Evolutionary conservation across 805 yeast genomes (phyloP).

Genomic region (Nakazawaea molendinolei): DNA sequence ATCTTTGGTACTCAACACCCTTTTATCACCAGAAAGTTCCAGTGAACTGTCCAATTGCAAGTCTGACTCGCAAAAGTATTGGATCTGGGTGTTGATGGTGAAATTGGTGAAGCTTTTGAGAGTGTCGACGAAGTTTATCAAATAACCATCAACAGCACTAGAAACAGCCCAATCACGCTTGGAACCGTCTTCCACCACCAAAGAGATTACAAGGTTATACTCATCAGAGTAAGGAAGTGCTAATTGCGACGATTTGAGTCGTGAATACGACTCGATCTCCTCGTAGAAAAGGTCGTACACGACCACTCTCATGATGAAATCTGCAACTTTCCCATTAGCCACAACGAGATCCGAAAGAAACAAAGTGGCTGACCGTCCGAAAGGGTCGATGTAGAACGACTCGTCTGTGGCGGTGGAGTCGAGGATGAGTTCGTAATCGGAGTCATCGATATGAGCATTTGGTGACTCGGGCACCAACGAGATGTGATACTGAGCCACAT

Average conservation of each 20-base stretch:
- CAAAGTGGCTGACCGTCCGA: slow-evolving; percentile 26
- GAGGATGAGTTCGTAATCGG: slow-evolving; percentile 33
- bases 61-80: slow-evolving; percentile 52
- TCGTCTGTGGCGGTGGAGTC: slow-evolving; percentile 20
- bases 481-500: slow-evolving; percentile 5
- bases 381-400: slow-evolving; percentile 29
- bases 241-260: slow-evolving; percentile 19
- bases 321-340: slow-evolving; percentile 24
- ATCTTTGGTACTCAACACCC: slow-evolving; percentile 40
- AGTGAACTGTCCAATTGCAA: slow-evolving; percentile 24
- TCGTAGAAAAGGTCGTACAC: slow-evolving; percentile 31
- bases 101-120: slow-evolving; percentile 58
- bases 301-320: slow-evolving; percentile 29
- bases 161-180: slow-evolving; percentile 73
- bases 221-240: slow-evolving; percentile 55
- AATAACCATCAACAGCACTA: slow-evolving; percentile 37
- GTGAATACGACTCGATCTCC: slow-evolving; percentile 28
- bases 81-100: slow-evolving; percentile 72
- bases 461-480: slow-evolving; percentile 19
- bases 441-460: slow-evolving; percentile 18
- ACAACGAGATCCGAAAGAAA: slow-evolving; percentile 22
- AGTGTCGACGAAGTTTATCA: slow-evolving; percentile 48
- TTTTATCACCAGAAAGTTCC: slow-evolving; percentile 18
- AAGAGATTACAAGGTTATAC: slow-evolving; percentile 70
- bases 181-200: slow-evolving; percentile 63